A percentile compares a stretch with the other conserved stretches of the same genome.
Evolutionary conservation across 306 rosid genomes (phyloP).

Genomic region (Citrullus amarus): DNA sequence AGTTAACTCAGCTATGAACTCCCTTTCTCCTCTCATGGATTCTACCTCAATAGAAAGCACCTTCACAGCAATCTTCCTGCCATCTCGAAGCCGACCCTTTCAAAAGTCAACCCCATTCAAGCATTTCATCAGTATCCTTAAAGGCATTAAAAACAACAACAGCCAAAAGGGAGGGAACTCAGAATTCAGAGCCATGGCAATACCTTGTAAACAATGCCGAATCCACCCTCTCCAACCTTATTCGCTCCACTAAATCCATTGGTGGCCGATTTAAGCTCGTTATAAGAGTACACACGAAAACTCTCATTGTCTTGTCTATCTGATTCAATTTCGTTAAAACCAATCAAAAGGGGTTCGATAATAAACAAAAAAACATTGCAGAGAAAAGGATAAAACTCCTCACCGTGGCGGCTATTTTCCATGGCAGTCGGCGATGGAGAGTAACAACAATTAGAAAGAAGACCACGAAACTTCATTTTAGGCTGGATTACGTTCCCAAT

Average conservation of each 20-base stretch:
- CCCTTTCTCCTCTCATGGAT: slow-evolving; percentile 81
- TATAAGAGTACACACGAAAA: slow-evolving; percentile 48
- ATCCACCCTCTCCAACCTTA: slow-evolving; percentile 80
- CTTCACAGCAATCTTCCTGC: slow-evolving; percentile 56
- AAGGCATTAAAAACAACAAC: not conserved
- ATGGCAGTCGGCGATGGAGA: not conserved
- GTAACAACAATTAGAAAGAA: not conserved
- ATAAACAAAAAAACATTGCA: not conserved
- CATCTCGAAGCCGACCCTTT: slow-evolving; percentile 65
- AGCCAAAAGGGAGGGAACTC: not conserved
- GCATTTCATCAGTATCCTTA: slow-evolving; percentile 6
- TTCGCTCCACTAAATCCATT: slow-evolving; percentile 30
- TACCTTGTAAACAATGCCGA: slow-evolving; percentile 79
- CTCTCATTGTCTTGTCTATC: slow-evolving; percentile 28
- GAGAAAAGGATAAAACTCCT: not conserved
- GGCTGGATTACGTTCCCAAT: not conserved
- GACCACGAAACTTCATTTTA: not conserved
- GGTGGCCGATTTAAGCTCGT: slow-evolving; percentile 65
- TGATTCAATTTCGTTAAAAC: not conserved
- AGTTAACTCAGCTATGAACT: slow-evolving; percentile 71
- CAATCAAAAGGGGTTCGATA: not conserved
- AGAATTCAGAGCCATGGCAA: not conserved
- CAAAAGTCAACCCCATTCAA: slow-evolving; percentile 15
- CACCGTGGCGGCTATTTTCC: not conserved
- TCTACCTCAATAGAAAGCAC: slow-evolving; percentile 64